These are phyloP conservation scores for Akanthomyces muscarius DNA, from an alignment of 2,329 filamentous ascomycete species.

Conservation along the genomic window DNA sequence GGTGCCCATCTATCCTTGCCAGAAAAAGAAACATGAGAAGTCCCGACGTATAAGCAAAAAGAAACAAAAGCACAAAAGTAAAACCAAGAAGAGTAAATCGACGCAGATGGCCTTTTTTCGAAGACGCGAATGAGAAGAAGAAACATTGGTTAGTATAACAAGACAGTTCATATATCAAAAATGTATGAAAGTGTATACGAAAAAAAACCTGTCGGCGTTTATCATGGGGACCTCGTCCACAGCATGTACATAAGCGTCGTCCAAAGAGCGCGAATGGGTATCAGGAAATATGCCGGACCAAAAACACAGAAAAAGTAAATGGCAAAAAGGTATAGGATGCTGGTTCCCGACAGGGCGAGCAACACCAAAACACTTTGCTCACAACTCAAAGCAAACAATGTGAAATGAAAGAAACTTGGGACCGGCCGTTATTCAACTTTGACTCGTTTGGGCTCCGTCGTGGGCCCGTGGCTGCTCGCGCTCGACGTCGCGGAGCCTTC, in stretches of 20 bases:
- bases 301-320: conserved; percentile 5
- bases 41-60: background rate
- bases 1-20: background rate
- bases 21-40: background rate
- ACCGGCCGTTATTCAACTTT: conserved; percentile 16
- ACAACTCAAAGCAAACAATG: background rate
- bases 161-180: background rate
- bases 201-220: background rate
- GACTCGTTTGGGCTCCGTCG: conserved; percentile 16
- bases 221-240: background rate
- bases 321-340: background rate
- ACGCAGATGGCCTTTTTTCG: background rate
- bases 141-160: background rate
- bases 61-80: background rate
- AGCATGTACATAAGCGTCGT: conserved; percentile 17
- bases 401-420: background rate
- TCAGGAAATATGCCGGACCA: conserved; percentile 7
- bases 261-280: conserved; percentile 13
- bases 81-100: background rate
- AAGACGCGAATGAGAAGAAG: background rate
- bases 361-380: background rate
- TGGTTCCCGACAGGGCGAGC: background rate
- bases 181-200: background rate
- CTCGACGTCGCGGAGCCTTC: conserved; percentile 2
- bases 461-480: background rate